These are phyloP conservation scores for Sicyos baderoa DNA, from an alignment of 306 rosid genomes.

Conservation along the genomic window DNA sequence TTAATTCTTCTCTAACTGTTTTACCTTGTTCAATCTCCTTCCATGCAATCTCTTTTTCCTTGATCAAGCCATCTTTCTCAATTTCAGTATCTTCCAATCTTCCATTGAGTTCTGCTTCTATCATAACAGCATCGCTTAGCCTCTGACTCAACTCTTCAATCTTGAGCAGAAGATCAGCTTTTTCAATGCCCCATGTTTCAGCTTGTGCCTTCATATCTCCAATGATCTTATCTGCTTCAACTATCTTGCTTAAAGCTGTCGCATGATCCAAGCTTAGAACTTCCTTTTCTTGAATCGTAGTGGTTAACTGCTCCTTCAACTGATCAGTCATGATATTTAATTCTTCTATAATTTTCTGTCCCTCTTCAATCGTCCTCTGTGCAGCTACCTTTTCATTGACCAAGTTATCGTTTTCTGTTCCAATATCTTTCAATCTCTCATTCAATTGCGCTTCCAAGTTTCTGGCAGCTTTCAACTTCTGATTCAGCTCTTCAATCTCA, in stretches of 20 bases:
- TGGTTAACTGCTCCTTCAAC: conserved; percentile 22
- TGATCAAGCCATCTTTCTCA: conserved; percentile 23
- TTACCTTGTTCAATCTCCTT: conserved; percentile 44
- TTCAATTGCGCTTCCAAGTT: conserved; percentile 29
- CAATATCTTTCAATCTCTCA: conserved; percentile 31
- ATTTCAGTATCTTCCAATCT: conserved; percentile 27
- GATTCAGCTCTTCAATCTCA: conserved; percentile 4
- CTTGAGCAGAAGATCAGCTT: conserved; percentile 4
- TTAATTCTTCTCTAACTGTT: conserved; percentile 14
- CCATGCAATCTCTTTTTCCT: conserved; percentile 27
- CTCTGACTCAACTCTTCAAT: conserved; percentile 13
- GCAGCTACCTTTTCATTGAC: conserved; percentile 26
- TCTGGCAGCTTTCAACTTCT: conserved; percentile 6
- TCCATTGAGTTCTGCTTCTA: conserved; percentile 26
- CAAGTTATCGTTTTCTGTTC: conserved; percentile 22
- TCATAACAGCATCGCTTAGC: conserved; percentile 8
- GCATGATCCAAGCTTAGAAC: neutral
- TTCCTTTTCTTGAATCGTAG: conserved; percentile 14
- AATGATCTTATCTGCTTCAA: conserved; percentile 13
- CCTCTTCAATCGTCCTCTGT: conserved; percentile 26
- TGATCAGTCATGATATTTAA: conserved; percentile 36
- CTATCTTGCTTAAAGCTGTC: conserved; percentile 6
- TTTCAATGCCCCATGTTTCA: conserved; percentile 11
- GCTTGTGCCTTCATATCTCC: conserved; percentile 16
- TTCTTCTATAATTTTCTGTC: conserved; percentile 35